Evolutionary conservation across 805 yeast genomes (phyloP).

Genomic region (Yamadazyma nakazawae): DNA sequence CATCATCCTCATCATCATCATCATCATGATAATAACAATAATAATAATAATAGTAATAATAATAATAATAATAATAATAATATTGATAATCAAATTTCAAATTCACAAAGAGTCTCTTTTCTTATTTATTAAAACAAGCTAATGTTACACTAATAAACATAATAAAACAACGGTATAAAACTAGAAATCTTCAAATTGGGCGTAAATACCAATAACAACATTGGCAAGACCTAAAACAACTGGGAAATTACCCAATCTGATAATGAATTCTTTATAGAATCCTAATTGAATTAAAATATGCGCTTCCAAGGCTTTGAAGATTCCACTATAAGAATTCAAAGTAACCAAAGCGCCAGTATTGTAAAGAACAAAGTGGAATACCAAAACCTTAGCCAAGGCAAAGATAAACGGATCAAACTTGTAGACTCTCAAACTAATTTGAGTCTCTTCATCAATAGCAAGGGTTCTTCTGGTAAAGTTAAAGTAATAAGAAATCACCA

Average conservation of each 20-base stretch:
- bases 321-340: slow-evolving; percentile 23
- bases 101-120: not conserved
- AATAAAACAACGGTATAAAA: slow-evolving; percentile 7
- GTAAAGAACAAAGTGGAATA: slow-evolving; percentile 38
- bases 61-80: not conserved
- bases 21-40: no score
- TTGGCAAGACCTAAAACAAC: slow-evolving; percentile 45
- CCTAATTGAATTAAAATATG: slow-evolving; percentile 35
- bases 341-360: slow-evolving; percentile 26
- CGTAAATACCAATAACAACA: slow-evolving; percentile 47
- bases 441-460: slow-evolving; percentile 23
- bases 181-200: slow-evolving; percentile 46
- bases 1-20: no score
- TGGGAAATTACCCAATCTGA: slow-evolving; percentile 46
- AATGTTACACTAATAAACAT: slow-evolving; percentile 13
- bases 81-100: not conserved
- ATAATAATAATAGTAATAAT: not conserved
- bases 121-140: slow-evolving; percentile 9
- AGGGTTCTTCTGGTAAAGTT: slow-evolving; percentile 47
- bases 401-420: slow-evolving; percentile 54
- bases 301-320: slow-evolving; percentile 26
- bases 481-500: slow-evolving; percentile 45
- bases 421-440: slow-evolving; percentile 36
- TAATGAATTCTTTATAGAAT: slow-evolving; percentile 33
- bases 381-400: slow-evolving; percentile 45